Percentiles rank a stretch among this genome's conserved stretches.
Evolutionary conservation across 2,329 filamentous ascomycete genomes (phyloP).

Genomic region (Xylariales sp.): DNA sequence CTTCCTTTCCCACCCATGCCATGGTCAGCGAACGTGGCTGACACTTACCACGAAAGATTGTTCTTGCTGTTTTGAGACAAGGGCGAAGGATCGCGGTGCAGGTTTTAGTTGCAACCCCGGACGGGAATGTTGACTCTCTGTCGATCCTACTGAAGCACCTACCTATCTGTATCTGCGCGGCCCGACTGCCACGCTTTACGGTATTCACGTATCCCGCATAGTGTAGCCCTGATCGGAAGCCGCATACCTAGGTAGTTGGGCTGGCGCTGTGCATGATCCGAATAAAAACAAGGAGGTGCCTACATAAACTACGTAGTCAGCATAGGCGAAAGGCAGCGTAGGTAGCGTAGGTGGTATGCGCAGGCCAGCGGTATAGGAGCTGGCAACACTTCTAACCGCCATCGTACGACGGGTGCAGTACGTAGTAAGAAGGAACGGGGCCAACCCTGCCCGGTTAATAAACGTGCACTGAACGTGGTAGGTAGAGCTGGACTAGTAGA

Average conservation of each 20-base stretch:
- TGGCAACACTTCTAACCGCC: not conserved
- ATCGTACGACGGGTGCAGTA: constrained; percentile 23
- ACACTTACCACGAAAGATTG: not conserved
- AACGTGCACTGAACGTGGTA: constrained; percentile 14
- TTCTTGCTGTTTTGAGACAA: constrained; percentile 22
- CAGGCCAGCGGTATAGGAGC: not conserved
- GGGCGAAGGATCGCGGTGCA: constrained; percentile 26
- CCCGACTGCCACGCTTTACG: not conserved
- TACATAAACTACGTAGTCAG: no score
- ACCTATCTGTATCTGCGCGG: not conserved
- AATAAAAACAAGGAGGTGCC: not conserved
- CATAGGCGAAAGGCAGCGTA: no score
- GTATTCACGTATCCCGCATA: not conserved
- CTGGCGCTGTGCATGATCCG: not conserved
- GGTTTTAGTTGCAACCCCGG: constrained; percentile 25
- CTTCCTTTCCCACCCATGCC: not conserved
- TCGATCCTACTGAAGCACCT: constrained; percentile 1
- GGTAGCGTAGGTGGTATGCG: no score
- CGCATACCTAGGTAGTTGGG: constrained; percentile 2
- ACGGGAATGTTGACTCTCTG: constrained; percentile 27
- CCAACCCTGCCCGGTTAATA: constrained; percentile 7
- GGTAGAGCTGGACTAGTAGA: not conserved
- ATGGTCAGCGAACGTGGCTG: constrained; percentile 34
- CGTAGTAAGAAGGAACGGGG: constrained; percentile 10
- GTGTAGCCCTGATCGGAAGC: constrained; percentile 2